phyloP scores from a whole-genome alignment of 768 basidiomycete species.

The Vishniacozyma victoriae region DNA sequence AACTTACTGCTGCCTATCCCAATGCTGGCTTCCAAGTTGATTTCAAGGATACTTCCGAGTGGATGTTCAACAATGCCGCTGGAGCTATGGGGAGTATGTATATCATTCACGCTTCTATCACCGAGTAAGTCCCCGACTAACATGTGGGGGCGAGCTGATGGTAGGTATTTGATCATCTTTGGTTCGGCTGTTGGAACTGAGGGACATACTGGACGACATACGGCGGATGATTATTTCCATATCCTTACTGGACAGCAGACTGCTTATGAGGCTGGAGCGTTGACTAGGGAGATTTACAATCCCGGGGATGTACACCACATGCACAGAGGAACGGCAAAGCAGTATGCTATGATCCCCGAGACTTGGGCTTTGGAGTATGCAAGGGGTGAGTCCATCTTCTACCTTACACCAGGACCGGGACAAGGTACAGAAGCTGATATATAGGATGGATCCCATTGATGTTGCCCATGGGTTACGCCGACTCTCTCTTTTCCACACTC shows the following conservation, averaged over 20 bases:
- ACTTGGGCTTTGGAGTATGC: slow-evolving; percentile 96
- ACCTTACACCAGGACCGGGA: background rate
- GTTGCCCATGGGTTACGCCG: slow-evolving; percentile 89
- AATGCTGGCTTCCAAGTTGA: slow-evolving; percentile 48
- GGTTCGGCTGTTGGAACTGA: slow-evolving; percentile 96
- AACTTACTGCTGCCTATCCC: slow-evolving; percentile 70
- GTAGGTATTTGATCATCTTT: slow-evolving; percentile 58
- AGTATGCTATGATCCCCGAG: slow-evolving; percentile 96
- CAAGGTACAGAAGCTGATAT: background rate
- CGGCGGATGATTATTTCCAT: slow-evolving; percentile 97
- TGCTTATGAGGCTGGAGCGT: slow-evolving; percentile 74
- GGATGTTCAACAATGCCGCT: slow-evolving; percentile 96
- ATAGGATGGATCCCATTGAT: slow-evolving; percentile 95
- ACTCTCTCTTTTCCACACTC: slow-evolving; percentile 78
- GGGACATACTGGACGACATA: slow-evolving; percentile 88
- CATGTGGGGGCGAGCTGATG: background rate
- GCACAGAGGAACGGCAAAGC: slow-evolving; percentile 76
- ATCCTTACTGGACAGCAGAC: slow-evolving; percentile 92
- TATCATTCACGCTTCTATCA: slow-evolving; percentile 90
- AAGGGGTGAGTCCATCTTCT: slow-evolving; percentile 57
- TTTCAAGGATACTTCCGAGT: slow-evolving; percentile 56
- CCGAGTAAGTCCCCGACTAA: slow-evolving; percentile 90
- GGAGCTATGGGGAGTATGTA: slow-evolving; percentile 97
- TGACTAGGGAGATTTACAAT: slow-evolving; percentile 76
- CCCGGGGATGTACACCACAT: slow-evolving; percentile 81